Evolutionary conservation across 768 basidiomycete species (phyloP), one percentile per base, ranked within the genome.

Genomic region (Boletus pseudopeckii): DNA sequence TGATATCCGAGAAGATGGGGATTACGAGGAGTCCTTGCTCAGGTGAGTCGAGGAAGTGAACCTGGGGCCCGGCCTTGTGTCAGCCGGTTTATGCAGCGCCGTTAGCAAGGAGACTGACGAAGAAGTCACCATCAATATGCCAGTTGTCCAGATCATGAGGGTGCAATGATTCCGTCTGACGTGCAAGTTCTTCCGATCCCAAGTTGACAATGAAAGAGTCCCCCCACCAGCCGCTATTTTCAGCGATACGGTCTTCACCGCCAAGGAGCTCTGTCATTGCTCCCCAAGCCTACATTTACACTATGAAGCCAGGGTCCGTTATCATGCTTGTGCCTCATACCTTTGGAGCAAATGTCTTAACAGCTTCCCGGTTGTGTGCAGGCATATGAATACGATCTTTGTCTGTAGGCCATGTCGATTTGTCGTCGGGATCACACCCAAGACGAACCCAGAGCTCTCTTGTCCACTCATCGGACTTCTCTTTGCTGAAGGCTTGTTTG

Each of bases 341-440:
- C 71, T 77, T 81, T 1, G 83, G 82, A 14, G 82, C 76, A 63
- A 84, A 82, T 1, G 65, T 73, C 11, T 75, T 69, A 30, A 81
- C 77, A 41, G 60, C 63, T 55, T 78, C 47, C 17, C 36, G 28
- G 24, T 66, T 73, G 57, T 79, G 79, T 62, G 67, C 76, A 4
- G 83, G 83, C 79, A 85, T 80, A 61, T 85, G 81, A 38, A 77
- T 74, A 18, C 77, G 72, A 54, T 81, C 81, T 42, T 67, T 67
- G 54, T 72, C 70, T 6, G 11, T 48, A 4, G 48, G 40, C 82
- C 84, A 86, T 26, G 81, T 81, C 13, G 77, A 71, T 61, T 77
- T 80, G 61, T 86, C 81, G 40, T 73, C 62, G 2, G 80, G 79
- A 60, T 83, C 76, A 53, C 79, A 62, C 28, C 77, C 79, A 41